Evolutionary conservation across 1,139 yeast species (phyloP).

Genomic region (Yamadazyma dushanensis): DNA sequence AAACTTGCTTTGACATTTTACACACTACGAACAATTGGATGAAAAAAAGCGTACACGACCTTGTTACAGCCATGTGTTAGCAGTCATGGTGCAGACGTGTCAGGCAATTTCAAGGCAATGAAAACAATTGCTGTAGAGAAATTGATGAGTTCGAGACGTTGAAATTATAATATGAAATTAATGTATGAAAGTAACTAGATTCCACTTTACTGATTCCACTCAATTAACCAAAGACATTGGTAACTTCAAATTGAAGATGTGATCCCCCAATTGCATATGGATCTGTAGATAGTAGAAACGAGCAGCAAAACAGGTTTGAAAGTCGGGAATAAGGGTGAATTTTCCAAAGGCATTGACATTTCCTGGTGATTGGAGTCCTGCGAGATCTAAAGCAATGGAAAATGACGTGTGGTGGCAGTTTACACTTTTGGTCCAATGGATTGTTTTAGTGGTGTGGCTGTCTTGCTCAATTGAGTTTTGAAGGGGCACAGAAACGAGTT

Average conservation of each 20-base stretch:
- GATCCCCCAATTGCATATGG: not conserved
- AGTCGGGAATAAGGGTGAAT: not conserved
- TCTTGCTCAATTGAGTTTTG: not conserved
- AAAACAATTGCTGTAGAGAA: not conserved
- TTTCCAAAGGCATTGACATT: not conserved
- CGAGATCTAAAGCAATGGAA: not conserved
- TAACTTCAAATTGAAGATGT: not conserved
- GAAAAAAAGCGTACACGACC: not conserved
- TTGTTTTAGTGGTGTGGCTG: not conserved
- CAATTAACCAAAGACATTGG: conserved; percentile 5
- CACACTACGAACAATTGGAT: not conserved
- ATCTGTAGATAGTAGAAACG: conserved; percentile 1
- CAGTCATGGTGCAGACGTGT: not conserved
- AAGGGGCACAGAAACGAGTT: not conserved
- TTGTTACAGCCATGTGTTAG: not conserved
- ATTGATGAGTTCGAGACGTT: no score
- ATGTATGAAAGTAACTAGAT: no score
- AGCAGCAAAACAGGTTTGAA: conserved; percentile 1
- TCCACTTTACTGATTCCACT: no score
- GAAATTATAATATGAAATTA: no score
- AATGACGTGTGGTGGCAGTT: not conserved
- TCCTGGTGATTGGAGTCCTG: not conserved
- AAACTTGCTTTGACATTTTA: not conserved
- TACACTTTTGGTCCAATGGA: not conserved
- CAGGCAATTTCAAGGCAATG: not conserved